Conservation (phyloP, 169 alveolate genomes). For the Cyclospora cayetanensis region DNA sequence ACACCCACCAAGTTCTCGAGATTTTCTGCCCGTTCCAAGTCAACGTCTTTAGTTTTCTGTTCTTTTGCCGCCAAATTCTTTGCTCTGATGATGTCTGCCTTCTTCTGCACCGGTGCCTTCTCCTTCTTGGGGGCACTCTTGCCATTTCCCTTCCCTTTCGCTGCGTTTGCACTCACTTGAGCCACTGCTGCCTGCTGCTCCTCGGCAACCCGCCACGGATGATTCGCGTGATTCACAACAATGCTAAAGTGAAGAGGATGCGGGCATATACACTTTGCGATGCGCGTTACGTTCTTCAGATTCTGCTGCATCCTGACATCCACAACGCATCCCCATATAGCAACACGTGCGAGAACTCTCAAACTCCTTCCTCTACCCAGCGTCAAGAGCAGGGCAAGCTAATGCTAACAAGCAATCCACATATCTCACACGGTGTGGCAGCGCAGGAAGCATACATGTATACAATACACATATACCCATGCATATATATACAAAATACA, state of each 20-base stretch:
- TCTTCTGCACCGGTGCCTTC: not conserved
- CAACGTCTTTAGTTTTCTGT: not conserved
- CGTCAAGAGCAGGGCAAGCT: too few species aligned
- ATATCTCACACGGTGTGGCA: too few species aligned
- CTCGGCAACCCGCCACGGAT: slow-evolving; percentile 34
- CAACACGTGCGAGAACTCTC: not conserved
- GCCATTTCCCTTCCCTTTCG: not conserved
- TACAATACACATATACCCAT: too few species aligned
- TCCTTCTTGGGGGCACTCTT: not conserved
- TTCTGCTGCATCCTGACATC: slow-evolving; percentile 17
- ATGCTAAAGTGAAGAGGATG: slow-evolving; percentile 30
- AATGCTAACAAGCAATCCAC: too few species aligned
- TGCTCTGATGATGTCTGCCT: slow-evolving; percentile 2
- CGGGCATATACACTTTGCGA: slow-evolving; percentile 54
- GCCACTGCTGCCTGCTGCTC: not conserved
- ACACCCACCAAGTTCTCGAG: slow-evolving; percentile 3
- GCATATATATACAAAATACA: too few species aligned
- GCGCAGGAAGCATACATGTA: too few species aligned
- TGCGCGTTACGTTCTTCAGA: not conserved
- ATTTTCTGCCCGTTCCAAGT: not conserved
- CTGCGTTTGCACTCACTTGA: not conserved
- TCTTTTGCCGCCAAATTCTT: not conserved
- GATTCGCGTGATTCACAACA: not conserved
- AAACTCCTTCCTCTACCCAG: too few species aligned
- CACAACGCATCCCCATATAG: not conserved